A percentile compares a stretch with the other conserved stretches of the same genome.
Evolutionary conservation across 2,329 filamentous ascomycete species (phyloP).

Genomic region (Rhinocladiella similis): DNA sequence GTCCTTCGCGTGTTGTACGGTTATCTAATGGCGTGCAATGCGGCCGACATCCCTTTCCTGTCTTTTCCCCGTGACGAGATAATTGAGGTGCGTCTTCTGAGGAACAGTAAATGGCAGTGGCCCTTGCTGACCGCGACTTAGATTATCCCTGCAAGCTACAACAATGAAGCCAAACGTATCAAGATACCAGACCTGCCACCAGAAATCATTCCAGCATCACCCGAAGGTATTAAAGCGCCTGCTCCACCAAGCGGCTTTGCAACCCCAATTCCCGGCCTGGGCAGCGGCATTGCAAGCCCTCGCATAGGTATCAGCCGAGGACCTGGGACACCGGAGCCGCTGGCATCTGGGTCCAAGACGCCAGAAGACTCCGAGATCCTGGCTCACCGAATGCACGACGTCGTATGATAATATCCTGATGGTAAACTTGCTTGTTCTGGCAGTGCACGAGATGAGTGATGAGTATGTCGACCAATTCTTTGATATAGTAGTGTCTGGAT

Average conservation of each 20-base stretch:
- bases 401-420: conserved; percentile 19
- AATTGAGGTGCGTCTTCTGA: conserved; percentile 66
- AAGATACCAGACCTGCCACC: conserved; percentile 70
- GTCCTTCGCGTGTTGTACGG: conserved; percentile 96
- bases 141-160: conserved; percentile 96
- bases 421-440: neutral
- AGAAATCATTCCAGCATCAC: conserved; percentile 71
- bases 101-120: neutral
- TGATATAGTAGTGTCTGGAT: too few species aligned
- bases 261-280: conserved; percentile 43
- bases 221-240: conserved; percentile 78
- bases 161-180: conserved; percentile 91
- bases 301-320: conserved; percentile 9
- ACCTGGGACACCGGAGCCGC: conserved; percentile 43
- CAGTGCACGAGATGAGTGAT: neutral
- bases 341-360: conserved; percentile 39
- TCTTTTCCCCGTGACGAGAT: conserved; percentile 96
- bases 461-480: neutral
- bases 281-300: conserved; percentile 41
- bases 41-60: conserved; percentile 87
- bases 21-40: conserved; percentile 97
- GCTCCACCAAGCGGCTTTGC: conserved; percentile 60
- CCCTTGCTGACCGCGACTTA: conserved; percentile 30
- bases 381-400: conserved; percentile 29
- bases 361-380: conserved; percentile 28